A percentile compares a stretch with the other conserved stretches of the same genome.
phyloP scores from a whole-genome alignment of 2,329 filamentous ascomycete genomes.

The Beauveria scarabaeidicola region DNA sequence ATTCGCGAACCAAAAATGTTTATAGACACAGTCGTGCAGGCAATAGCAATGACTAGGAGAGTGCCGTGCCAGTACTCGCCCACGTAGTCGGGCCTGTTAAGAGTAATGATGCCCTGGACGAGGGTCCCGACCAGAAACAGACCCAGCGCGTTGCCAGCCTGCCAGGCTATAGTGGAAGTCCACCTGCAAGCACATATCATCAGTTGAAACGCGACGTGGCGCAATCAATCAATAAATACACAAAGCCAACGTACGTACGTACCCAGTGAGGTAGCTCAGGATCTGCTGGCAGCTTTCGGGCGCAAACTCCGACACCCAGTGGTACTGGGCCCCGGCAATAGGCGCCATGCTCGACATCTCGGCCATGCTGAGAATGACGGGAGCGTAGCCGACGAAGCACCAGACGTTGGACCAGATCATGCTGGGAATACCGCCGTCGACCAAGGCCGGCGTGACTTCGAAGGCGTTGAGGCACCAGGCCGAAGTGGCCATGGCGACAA shows the following conservation, averaged over 20 bases:
- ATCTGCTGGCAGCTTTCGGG: slow-evolving; percentile 10
- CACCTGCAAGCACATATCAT: slow-evolving; percentile 4
- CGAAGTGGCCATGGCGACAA: slow-evolving; percentile 6
- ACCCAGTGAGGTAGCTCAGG: slow-evolving; percentile 9
- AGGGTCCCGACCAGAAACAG: slow-evolving; percentile 13
- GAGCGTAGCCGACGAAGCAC: slow-evolving; percentile 4
- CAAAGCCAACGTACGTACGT: neutral
- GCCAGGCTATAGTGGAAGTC: slow-evolving; percentile 15
- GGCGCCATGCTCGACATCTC: slow-evolving; percentile 17
- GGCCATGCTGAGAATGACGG: slow-evolving; percentile 15
- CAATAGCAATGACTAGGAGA: slow-evolving; percentile 11
- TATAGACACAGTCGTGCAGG: neutral
- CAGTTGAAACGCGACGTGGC: neutral
- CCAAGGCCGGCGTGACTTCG: slow-evolving; percentile 2
- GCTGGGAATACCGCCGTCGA: slow-evolving; percentile 9
- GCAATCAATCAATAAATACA: too few species aligned
- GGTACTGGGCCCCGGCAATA: slow-evolving; percentile 17
- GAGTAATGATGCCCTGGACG: slow-evolving; percentile 11
- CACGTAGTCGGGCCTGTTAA: slow-evolving; percentile 10
- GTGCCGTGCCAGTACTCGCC: slow-evolving; percentile 12
- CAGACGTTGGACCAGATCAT: slow-evolving; percentile 10
- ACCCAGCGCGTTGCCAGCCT: slow-evolving; percentile 13
- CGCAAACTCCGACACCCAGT: slow-evolving; percentile 16
- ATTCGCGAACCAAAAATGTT: slow-evolving; percentile 11
- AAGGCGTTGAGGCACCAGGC: slow-evolving; percentile 8